phyloP scores from a whole-genome alignment of 768 basidiomycete species.

The Suillus clintonianus region DNA sequence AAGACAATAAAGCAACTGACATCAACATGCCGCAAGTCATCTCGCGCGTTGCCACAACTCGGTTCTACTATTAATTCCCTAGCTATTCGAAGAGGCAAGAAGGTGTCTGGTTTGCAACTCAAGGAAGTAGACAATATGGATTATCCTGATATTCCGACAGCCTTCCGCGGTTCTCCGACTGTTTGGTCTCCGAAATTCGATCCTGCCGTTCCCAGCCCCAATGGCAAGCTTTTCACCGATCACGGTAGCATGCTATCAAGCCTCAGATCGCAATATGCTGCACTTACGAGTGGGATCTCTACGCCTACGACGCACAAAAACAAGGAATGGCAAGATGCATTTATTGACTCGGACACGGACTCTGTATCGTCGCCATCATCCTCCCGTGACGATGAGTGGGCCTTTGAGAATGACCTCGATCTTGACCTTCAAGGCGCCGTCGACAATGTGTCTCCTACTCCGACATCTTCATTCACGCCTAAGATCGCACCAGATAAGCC shows the following conservation, averaged over 20 bases:
- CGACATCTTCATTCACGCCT: background rate
- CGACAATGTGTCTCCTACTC: conserved; percentile 1
- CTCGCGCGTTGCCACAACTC: background rate
- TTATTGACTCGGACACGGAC: background rate
- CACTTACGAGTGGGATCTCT: conserved; percentile 18
- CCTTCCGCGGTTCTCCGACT: conserved; percentile 41
- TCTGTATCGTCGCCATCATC: conserved; percentile 4
- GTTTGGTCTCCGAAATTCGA: conserved; percentile 33
- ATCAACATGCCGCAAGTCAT: conserved; percentile 1
- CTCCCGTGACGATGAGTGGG: conserved; percentile 37
- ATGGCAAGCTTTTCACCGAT: conserved; percentile 23
- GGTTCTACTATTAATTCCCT: conserved; percentile 26
- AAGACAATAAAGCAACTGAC: background rate
- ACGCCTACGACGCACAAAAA: conserved; percentile 11
- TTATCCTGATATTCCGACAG: conserved; percentile 46
- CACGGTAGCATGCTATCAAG: conserved; percentile 39
- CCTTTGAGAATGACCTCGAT: conserved; percentile 32
- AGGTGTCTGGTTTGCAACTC: conserved; percentile 28
- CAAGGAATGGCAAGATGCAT: conserved; percentile 15
- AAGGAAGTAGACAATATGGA: conserved; percentile 21
- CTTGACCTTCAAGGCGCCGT: conserved; percentile 12
- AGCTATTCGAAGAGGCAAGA: conserved; percentile 42
- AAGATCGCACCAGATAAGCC: background rate
- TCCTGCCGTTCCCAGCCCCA: background rate
- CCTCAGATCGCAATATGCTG: conserved; percentile 35